A percentile compares a stretch with the other conserved stretches of the same genome.
Evolutionary conservation across 495 filamentous ascomycete species (phyloP).

Genomic region (Tuber microsphaerosporum): DNA sequence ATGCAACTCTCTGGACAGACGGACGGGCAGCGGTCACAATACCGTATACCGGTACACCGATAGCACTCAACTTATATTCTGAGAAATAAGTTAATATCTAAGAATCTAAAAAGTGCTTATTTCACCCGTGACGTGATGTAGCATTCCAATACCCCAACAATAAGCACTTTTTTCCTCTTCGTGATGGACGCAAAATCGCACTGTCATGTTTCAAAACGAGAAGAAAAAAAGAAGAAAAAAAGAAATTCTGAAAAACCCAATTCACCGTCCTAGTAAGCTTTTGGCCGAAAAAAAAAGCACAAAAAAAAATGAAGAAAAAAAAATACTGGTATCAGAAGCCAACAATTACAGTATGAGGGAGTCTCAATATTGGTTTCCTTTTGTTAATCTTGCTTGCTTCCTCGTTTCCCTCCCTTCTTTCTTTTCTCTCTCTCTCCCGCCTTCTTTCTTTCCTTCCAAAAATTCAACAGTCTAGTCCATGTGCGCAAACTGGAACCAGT

Average conservation of each 20-base stretch:
- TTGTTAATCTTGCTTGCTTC: not conserved
- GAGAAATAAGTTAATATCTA: not conserved
- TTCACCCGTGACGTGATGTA: not conserved
- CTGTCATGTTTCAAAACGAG: not conserved
- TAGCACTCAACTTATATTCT: not conserved
- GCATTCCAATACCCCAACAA: not conserved
- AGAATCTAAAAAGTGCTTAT: not conserved
- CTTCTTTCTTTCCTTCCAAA: slow-evolving; percentile 12
- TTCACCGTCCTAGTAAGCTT: not conserved
- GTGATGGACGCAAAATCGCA: not conserved
- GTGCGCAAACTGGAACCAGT: slow-evolving; percentile 92
- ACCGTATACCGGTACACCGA: too few relatives aligned
- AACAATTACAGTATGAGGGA: not conserved
- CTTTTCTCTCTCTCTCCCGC: not conserved
- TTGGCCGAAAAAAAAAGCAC: not conserved
- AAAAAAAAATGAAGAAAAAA: not conserved
- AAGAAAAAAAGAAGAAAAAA: not conserved
- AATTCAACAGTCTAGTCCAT: slow-evolving; percentile 54
- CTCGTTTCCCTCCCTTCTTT: not conserved
- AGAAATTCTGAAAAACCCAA: not conserved
- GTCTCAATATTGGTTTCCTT: not conserved
- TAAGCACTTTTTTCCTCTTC: not conserved
- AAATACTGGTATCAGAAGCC: not conserved
- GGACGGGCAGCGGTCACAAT: too few relatives aligned
- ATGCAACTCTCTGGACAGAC: too few relatives aligned